Evolutionary conservation across 495 filamentous ascomycete species (phyloP).

Genomic region (Amphirosellinia nigrospora): DNA sequence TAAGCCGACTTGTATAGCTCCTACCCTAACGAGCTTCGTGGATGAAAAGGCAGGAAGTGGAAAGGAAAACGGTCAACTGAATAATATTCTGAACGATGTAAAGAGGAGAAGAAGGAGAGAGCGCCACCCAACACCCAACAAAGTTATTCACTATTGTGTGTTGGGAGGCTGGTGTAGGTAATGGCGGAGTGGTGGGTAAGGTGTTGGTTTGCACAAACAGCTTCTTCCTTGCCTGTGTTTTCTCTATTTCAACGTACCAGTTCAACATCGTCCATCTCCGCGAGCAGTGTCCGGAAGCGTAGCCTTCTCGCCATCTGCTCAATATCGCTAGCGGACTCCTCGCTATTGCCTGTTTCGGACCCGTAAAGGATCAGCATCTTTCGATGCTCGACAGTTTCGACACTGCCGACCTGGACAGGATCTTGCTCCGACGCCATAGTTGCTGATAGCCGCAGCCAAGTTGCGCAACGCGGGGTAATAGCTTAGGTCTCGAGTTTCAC

Average conservation of each 20-base stretch:
- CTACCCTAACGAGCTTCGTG: neutral
- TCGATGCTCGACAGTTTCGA: constrained; percentile 44
- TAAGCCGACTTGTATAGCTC: neutral
- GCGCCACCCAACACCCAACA: too few species aligned
- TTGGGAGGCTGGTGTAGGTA: neutral
- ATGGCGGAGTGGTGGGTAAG: neutral
- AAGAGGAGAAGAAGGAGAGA: neutral
- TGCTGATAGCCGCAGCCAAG: neutral
- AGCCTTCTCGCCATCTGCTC: constrained; percentile 73
- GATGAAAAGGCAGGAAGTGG: neutral
- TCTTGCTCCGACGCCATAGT: constrained; percentile 30
- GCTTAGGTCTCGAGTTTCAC: neutral
- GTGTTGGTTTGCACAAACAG: neutral
- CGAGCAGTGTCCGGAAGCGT: constrained; percentile 74
- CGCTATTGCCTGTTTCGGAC: constrained; percentile 90
- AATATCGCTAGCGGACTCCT: constrained; percentile 86
- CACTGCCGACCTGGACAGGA: constrained; percentile 11
- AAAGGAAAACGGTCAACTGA: neutral
- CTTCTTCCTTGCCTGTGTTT: neutral
- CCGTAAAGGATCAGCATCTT: constrained; percentile 86
- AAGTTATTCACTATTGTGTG: too few species aligned
- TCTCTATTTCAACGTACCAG: constrained; percentile 61
- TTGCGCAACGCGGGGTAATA: neutral
- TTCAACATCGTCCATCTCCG: constrained; percentile 75
- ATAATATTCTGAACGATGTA: too few species aligned